Conservation (phyloP, 495 filamentous ascomycete genomes). For the Penicillium chermesinum region DNA sequence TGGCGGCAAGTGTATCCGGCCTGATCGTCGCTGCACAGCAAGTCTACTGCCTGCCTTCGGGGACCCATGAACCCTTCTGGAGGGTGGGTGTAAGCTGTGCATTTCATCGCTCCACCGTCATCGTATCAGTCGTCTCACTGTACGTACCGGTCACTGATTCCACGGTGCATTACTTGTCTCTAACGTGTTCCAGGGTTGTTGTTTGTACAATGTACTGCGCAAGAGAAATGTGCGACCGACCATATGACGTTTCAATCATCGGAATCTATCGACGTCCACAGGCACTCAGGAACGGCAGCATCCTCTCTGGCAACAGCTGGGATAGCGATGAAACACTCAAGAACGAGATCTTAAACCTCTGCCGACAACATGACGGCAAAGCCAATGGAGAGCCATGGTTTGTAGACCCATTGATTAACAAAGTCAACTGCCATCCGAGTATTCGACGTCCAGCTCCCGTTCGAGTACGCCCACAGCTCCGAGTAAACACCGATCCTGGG, state of each 20-base stretch:
- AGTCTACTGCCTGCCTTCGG: conserved; percentile 32
- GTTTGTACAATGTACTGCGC: conserved; percentile 40
- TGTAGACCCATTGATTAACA: conserved; percentile 25
- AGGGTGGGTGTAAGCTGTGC: conserved; percentile 38
- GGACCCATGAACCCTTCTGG: conserved; percentile 29
- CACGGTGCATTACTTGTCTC: neutral
- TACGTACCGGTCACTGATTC: conserved; percentile 16
- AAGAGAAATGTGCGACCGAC: conserved; percentile 36
- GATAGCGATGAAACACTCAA: conserved; percentile 41
- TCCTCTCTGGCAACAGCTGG: conserved; percentile 36
- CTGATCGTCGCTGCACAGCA: conserved; percentile 41
- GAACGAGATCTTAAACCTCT: conserved; percentile 38
- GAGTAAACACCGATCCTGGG: conserved; percentile 26
- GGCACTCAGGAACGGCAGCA: conserved; percentile 26
- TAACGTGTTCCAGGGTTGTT: conserved; percentile 26
- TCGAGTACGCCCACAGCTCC: conserved; percentile 29
- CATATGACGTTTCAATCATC: conserved; percentile 40
- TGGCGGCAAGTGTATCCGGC: conserved; percentile 38
- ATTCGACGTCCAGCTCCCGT: conserved; percentile 34
- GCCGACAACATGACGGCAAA: conserved; percentile 34
- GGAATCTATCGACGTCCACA: conserved; percentile 29
- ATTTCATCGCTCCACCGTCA: conserved; percentile 34
- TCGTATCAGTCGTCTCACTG: conserved; percentile 36
- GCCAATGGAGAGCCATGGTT: conserved; percentile 26
- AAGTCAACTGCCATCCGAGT: conserved; percentile 27